Conservation (phyloP, 2,329 filamentous ascomycete genomes). For the Fonsecaea multimorphosa region DNA sequence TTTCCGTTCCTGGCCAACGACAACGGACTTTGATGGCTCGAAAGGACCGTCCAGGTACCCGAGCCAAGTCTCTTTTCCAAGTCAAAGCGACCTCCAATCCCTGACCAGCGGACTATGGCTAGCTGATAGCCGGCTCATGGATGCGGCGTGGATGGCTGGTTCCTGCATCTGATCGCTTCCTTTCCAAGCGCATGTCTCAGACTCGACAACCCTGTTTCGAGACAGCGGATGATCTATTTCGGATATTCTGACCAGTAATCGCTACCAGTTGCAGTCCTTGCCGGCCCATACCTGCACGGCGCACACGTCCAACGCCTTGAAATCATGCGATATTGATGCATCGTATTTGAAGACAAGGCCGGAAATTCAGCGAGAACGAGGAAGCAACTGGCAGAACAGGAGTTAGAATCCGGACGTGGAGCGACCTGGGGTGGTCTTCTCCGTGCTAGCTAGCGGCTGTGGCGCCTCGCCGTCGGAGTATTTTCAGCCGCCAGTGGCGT, state of each 20-base stretch:
- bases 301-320: background rate
- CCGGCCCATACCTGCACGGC: background rate
- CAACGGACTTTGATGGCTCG: constrained; percentile 22
- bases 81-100: constrained; percentile 20
- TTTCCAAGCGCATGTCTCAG: constrained; percentile 33
- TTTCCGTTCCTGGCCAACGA: constrained; percentile 4
- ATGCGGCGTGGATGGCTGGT: constrained; percentile 13
- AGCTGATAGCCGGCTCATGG: constrained; percentile 24
- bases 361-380: background rate
- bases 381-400: background rate
- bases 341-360: background rate
- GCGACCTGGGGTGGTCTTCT: background rate
- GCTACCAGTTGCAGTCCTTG: constrained; percentile 7
- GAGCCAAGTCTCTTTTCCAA: constrained; percentile 16
- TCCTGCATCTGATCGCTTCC: constrained; percentile 33
- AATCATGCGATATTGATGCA: background rate
- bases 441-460: constrained; percentile 21
- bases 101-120: constrained; percentile 11
- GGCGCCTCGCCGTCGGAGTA: constrained; percentile 26
- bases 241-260: constrained; percentile 17
- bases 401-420: constrained; percentile 1
- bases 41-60: constrained; percentile 25
- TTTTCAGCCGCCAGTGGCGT: constrained; percentile 27
- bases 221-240: constrained; percentile 27
- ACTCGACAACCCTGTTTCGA: constrained; percentile 30